A percentile compares a stretch with the other conserved stretches of the same genome.
These are phyloP conservation scores for Quercus engelmannii DNA, from an alignment of 306 rosid species.

Conservation along the genomic window DNA sequence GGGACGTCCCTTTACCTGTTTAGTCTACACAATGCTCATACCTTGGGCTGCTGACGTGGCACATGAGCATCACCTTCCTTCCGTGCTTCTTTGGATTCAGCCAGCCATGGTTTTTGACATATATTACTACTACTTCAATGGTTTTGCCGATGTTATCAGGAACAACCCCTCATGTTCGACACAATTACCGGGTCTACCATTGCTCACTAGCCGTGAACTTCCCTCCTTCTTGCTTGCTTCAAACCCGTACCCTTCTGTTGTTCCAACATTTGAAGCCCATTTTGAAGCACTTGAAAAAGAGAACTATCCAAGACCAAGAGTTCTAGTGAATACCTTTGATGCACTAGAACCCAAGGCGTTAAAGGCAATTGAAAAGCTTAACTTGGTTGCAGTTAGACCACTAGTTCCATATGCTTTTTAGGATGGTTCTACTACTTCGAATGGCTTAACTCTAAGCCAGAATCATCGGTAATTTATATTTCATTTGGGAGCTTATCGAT, in stretches of 20 bases:
- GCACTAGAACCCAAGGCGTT: slow-evolving; percentile 28
- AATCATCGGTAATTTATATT: slow-evolving; percentile 34
- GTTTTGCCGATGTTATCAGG: slow-evolving; percentile 2
- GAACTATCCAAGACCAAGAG: slow-evolving; percentile 4
- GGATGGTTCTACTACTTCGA: slow-evolving; percentile 33
- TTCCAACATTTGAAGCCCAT: slow-evolving; percentile 6
- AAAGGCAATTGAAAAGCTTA: not conserved
- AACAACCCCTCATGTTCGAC: not conserved
- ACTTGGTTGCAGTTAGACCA: slow-evolving; percentile 50
- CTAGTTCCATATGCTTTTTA: slow-evolving; percentile 45
- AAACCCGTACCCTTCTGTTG: not conserved
- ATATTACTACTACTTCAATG: slow-evolving; percentile 33
- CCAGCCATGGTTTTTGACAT: slow-evolving; percentile 35
- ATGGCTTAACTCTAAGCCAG: slow-evolving; percentile 52
- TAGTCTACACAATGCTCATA: slow-evolving; percentile 21
- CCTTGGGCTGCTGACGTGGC: slow-evolving; percentile 37
- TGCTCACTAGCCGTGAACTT: slow-evolving; percentile 20
- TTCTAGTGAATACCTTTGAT: slow-evolving; percentile 32
- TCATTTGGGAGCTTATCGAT: no score
- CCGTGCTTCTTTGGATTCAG: slow-evolving; percentile 35
- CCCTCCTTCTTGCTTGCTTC: slow-evolving; percentile 29
- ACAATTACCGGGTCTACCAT: slow-evolving; percentile 13
- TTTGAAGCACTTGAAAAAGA: slow-evolving; percentile 1
- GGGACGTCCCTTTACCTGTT: slow-evolving; percentile 22
- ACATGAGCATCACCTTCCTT: slow-evolving; percentile 7